Conservation (phyloP, 2,329 filamentous ascomycete genomes). For the Phialocephala subalpina region DNA sequence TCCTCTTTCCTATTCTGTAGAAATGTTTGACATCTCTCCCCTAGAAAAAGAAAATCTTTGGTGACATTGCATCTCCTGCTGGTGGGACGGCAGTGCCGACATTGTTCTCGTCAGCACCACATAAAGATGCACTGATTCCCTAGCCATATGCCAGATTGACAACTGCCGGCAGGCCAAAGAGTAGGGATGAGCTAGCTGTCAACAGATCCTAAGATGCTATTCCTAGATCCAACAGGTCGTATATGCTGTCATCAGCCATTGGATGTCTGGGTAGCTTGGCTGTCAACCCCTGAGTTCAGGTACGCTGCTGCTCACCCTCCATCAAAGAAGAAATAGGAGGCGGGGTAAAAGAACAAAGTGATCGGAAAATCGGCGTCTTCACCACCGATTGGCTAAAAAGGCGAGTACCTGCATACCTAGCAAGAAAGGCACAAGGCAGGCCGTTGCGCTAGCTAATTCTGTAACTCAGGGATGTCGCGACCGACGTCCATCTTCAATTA, state of each 20-base stretch:
- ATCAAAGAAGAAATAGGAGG: not conserved
- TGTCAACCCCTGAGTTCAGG: not conserved
- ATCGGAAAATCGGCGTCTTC: not conserved
- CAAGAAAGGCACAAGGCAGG: too few species aligned
- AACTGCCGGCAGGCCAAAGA: not conserved
- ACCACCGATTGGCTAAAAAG: not conserved
- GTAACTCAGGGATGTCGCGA: constrained; percentile 7
- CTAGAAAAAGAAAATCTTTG: not conserved
- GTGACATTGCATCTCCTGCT: not conserved
- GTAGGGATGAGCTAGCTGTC: not conserved
- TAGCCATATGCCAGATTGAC: not conserved
- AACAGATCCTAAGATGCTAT: not conserved
- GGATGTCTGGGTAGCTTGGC: not conserved
- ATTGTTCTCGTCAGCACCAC: not conserved
- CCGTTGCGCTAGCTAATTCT: not conserved
- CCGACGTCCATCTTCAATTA: constrained; percentile 5
- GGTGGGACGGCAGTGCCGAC: not conserved
- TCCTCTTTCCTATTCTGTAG: not conserved
- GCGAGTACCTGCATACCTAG: not conserved
- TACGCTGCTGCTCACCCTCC: not conserved
- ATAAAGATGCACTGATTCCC: not conserved
- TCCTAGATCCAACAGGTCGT: not conserved
- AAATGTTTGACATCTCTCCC: not conserved
- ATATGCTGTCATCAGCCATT: not conserved
- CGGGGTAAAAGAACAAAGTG: not conserved